phyloP scores from a whole-genome alignment of 306 rosid genomes.

The Malus domestica region ASM211411v1 NC_041791.1:32840001-32840500 shows the following conservation, averaged over 20 bases:
- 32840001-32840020: not conserved
- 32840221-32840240: not conserved
- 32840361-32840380: no score
- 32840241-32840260: not conserved
- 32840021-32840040: not conserved
- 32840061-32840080: not conserved
- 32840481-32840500: rapidly evolving
- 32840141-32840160: not conserved
- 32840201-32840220: not conserved
- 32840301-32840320: no score
- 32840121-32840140: not conserved
- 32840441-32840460: no score
- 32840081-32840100: not conserved
- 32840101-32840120: not conserved
- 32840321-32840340: no score
- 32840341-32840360: no score
- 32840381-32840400: no score
- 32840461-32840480: no score
- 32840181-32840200: not conserved
- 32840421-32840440: no score
- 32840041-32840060: not conserved
- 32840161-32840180: not conserved
- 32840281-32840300: no score
- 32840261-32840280: not conserved
- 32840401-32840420: no score